Evolutionary conservation across 176 grass and related monocot species (phyloP), one percentile per base, ranked within the genome.

Genomic region (Dendrocalamus sinicus): DNA sequence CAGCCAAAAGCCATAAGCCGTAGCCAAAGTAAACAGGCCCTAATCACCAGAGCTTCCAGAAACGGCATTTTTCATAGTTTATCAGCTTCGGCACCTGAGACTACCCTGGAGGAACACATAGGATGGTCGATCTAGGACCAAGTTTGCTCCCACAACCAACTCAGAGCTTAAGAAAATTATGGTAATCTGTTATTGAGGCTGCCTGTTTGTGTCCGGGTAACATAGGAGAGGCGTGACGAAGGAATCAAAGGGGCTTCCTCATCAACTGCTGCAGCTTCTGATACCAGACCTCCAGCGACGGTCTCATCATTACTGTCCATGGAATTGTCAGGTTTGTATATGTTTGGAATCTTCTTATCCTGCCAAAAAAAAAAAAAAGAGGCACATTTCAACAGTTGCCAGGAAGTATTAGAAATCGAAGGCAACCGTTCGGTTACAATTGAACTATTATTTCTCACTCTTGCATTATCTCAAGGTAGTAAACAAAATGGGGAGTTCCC

Each of bases 201-300:
- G 61, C 86, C 89, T 59, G 79, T 92, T 90, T 95, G 93, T 80
- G 85, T 92, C 57, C 93, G 77, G n/a, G 85, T 92, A 88, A 95
- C 86, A 81, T 95, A 92, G 45, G 95, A 89, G 77, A 93, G 64
- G 32, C 91, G 90, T 9, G 84, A 81, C 9, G 93, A 91, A 81
- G 89, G 91, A 66, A 98, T 76, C 80, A 98, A 89, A 70, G 87
- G 91, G 59, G 93, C 80, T 87, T 95, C 95, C 89, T 98, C 93
- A 77, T 98, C 95, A 60, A 71, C 68, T 20, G 77, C 67, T 54
- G 85, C 67, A 19, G 71, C 71, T 88, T 94, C 94, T 67, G 87
- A 94, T 73, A 80, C 60, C 84, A 59, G 20, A 67, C 55, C 53
- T 55, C 89, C 92, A 30, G 46, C 16, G 41, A 82, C 32, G 22